A percentile compares a stretch with the other conserved stretches of the same genome.
Evolutionary conservation across 306 rosid species (phyloP).

Genomic region (Quercus robur): DNA sequence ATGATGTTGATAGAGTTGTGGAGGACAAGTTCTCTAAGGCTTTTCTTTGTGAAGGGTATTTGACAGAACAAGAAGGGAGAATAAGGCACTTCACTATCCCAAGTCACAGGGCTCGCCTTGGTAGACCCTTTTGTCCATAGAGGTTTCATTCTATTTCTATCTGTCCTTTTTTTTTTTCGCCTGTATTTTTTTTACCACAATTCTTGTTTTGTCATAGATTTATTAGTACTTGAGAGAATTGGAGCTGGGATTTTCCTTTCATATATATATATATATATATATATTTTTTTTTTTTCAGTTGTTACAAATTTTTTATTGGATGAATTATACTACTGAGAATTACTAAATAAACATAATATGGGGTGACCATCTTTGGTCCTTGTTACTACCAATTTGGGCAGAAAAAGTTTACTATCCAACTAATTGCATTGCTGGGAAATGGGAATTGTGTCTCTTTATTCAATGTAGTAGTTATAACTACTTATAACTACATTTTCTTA

Average conservation of each 20-base stretch:
- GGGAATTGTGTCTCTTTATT: background rate
- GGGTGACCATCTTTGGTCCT: too few relatives aligned
- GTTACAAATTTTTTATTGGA: background rate
- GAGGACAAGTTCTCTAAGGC: slow-evolving; percentile 72
- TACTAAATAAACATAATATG: too few relatives aligned
- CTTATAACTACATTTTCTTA: too few relatives aligned
- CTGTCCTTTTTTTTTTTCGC: too few relatives aligned
- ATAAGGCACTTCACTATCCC: slow-evolving; percentile 81
- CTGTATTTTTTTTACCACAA: background rate
- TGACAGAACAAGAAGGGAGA: slow-evolving; percentile 74
- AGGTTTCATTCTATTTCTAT: background rate
- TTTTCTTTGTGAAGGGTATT: slow-evolving; percentile 77
- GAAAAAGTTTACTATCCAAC: background rate
- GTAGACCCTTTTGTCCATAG: slow-evolving; percentile 72
- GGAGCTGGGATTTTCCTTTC: background rate
- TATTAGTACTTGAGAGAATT: background rate
- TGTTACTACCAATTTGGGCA: too few relatives aligned
- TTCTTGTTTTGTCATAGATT: background rate
- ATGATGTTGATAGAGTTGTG: slow-evolving; percentile 78
- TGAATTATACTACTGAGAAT: background rate
- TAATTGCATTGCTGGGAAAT: background rate
- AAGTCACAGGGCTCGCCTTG: slow-evolving; percentile 58
- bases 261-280: background rate
- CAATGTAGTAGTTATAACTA: background rate
- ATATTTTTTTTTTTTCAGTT: too few relatives aligned